Evolutionary conservation across 1,284 basidiomycete genomes (phyloP), one percentile per base, ranked within the genome.

Genomic region (Trichosporon ovoides): DNA sequence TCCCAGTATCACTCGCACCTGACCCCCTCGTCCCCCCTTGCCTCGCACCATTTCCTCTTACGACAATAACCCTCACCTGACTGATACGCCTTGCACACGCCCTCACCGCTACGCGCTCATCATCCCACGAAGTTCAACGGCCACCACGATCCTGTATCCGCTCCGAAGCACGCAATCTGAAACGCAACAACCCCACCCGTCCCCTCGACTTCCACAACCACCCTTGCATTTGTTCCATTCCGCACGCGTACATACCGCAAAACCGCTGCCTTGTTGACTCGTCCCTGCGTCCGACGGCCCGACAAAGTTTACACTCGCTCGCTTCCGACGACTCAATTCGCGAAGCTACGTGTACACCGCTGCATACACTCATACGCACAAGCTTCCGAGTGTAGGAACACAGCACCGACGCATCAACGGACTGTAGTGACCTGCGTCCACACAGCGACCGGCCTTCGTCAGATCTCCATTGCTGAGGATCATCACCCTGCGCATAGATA

Each of bases 401-500:
- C 12, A 28, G 43, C 43, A 18, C 43, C 22, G 24, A 22, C 43
- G 28, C 43, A 31, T 22, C 43, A 22, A 9, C 28, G 28, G 9
- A 48, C 24, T n/a, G 28, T 7, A 28, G 43, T 18, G 7, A 31
- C n/a, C n/a, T n/a, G 43, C 14, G 10, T 22, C 6, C 28, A 9
- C 43, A 19, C 9, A 13, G 43, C 16, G n/a, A n/a, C 16, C n/a
- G n/a, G 37, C 37, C 10, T n/a, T 31, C 16, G 14, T 28, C 28
- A 48, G 43, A 48, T 28, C 43, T 22, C 22, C 22, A 20, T 16
- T 24, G 24, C 22, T 28, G 43, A 22, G 22, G 28, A 48, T 14
- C 28, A 31, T 31, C 43, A 28, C 43, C 43, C 43, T 48, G 24
- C 28, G 43, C 43, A 48, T 24, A 48, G 43, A 48, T 48, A 31